These are phyloP conservation scores for Panaeolus papilionaceus DNA, from an alignment of 768 basidiomycete genomes.

Conservation along the genomic window DNA sequence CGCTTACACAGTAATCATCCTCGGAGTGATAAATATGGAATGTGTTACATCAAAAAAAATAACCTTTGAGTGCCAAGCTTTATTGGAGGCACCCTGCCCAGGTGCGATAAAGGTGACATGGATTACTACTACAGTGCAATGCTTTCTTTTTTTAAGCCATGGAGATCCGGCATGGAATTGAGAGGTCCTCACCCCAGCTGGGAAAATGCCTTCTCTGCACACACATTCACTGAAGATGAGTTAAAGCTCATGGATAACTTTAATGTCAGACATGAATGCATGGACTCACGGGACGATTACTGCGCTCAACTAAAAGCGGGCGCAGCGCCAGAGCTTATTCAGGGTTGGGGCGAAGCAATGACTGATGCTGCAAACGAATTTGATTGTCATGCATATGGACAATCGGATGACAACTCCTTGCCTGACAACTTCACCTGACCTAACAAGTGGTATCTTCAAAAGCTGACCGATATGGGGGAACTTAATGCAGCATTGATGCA, in stretches of 20 bases:
- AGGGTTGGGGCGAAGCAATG: constrained; percentile 31
- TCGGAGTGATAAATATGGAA: neutral
- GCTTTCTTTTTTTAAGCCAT: constrained; percentile 41
- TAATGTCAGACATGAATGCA: constrained; percentile 34
- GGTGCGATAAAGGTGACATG: constrained; percentile 36
- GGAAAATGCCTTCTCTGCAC: constrained; percentile 28
- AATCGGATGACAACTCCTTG: no score
- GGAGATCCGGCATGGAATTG: constrained; percentile 36
- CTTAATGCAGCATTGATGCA: no score
- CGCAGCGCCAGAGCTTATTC: constrained; percentile 31
- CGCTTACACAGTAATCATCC: constrained; percentile 17
- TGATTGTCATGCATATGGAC: no score
- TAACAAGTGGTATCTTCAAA: no score
- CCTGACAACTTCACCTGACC: no score
- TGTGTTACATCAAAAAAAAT: neutral
- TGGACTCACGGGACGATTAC: constrained; percentile 34
- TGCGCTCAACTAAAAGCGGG: constrained; percentile 24
- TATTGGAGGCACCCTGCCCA: constrained; percentile 36
- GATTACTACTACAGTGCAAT: constrained; percentile 41
- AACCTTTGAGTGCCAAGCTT: constrained; percentile 33
- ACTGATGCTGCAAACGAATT: constrained; percentile 20
- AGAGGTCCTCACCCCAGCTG: constrained; percentile 27
- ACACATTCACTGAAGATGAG: constrained; percentile 23
- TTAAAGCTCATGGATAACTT: constrained; percentile 30
- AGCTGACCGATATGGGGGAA: no score